Percentiles rank a stretch among this genome's conserved stretches.
phyloP scores from a whole-genome alignment of 2,329 filamentous ascomycete genomes.

The Endoconidiophora polonica region DNA sequence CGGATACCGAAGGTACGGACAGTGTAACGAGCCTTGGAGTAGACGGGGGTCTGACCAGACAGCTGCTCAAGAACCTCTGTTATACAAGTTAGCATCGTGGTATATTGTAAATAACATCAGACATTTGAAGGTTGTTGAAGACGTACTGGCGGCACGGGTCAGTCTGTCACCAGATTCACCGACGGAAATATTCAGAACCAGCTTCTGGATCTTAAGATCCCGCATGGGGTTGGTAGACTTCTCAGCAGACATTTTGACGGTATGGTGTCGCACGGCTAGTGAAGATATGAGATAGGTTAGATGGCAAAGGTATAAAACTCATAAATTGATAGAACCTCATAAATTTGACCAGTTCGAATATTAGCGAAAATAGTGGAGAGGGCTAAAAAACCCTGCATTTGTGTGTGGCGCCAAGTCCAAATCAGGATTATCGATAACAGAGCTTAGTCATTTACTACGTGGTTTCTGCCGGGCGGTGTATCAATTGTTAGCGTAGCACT shows the following conservation, averaged over 20 bases:
- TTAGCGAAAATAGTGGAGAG: constrained; percentile 9
- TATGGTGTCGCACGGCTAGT: constrained; percentile 12
- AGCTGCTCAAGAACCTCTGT: constrained; percentile 92
- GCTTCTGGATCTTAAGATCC: constrained; percentile 98
- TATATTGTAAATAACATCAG: not conserved
- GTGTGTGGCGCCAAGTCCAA: constrained; percentile 2
- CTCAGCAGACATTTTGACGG: constrained; percentile 40
- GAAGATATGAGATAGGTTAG: constrained; percentile 18
- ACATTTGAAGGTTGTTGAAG: not conserved
- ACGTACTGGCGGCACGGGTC: constrained; percentile 72
- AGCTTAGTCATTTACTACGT: not conserved
- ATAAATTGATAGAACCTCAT: not conserved
- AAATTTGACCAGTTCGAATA: constrained; percentile 5
- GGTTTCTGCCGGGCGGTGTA: constrained; percentile 3
- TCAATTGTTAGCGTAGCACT: not conserved
- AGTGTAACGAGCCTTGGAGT: constrained; percentile 99
- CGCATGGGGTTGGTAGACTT: constrained; percentile 97
- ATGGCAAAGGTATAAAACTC: constrained; percentile 15
- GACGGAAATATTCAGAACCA: constrained; percentile 98
- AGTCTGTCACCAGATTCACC: constrained; percentile 99
- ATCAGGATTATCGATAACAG: constrained; percentile 4
- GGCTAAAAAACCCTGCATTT: constrained; percentile 12
- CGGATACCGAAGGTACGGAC: constrained; percentile 99
- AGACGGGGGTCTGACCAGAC: constrained; percentile 98
- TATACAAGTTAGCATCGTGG: constrained; percentile 3